Evolutionary conservation across 2,329 filamentous ascomycete genomes (phyloP).

Genomic region (Torrubiellomyces zombiae): DNA sequence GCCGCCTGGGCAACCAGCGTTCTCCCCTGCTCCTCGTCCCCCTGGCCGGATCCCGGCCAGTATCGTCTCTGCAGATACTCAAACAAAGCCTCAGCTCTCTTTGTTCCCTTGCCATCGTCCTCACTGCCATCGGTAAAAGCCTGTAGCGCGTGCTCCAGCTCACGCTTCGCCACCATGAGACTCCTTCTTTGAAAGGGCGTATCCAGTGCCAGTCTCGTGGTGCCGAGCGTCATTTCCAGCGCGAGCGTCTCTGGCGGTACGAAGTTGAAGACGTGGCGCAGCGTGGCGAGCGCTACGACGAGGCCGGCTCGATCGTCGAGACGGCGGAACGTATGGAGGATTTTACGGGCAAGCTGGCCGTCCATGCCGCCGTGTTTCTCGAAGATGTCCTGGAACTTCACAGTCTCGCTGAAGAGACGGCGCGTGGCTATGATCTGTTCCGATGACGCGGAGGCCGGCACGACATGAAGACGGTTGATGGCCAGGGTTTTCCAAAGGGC

Average conservation of each 20-base stretch:
- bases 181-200: constrained; percentile 21
- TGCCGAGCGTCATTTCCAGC: constrained; percentile 28
- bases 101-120: constrained; percentile 18
- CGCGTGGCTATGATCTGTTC: constrained; percentile 20
- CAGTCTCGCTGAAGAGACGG: constrained; percentile 28
- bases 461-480: constrained; percentile 28
- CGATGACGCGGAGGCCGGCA: constrained; percentile 13
- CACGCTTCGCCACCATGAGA: constrained; percentile 24
- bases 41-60: constrained; percentile 17
- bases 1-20: constrained; percentile 16
- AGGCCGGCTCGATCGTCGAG: constrained; percentile 26
- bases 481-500: constrained; percentile 46
- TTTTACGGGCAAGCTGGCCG: constrained; percentile 28
- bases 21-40: constrained; percentile 9
- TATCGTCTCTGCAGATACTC: constrained; percentile 24
- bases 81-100: constrained; percentile 22
- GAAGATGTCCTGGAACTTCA: constrained; percentile 30
- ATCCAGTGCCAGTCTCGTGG: constrained; percentile 26
- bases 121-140: constrained; percentile 13
- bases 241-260: constrained; percentile 26
- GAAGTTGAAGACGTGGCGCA: constrained; percentile 26
- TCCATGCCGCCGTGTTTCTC: constrained; percentile 25
- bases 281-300: constrained; percentile 25
- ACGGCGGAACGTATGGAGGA: constrained; percentile 33
- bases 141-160: constrained; percentile 22